Evolutionary conservation across 1,284 basidiomycete genomes (phyloP).

Genomic region (Heterobasidion annosum): DNA sequence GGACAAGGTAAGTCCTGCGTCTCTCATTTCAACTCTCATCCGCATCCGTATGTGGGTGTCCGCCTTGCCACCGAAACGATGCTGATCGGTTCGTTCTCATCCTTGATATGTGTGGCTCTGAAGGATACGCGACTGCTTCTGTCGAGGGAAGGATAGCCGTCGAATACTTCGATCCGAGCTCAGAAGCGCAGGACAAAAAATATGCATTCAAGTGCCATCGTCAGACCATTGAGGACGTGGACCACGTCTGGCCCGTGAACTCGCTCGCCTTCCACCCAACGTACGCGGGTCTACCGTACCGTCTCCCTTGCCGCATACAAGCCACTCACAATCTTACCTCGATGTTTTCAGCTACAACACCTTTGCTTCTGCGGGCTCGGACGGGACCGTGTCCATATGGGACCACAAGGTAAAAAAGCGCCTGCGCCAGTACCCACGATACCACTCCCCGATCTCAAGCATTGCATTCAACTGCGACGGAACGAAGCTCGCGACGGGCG

Average conservation of each 20-base stretch:
- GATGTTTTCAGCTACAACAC: constrained; percentile 67
- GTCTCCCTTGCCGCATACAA: neutral
- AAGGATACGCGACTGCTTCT: constrained; percentile 89
- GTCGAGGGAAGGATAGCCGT: constrained; percentile 96
- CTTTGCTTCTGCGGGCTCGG: constrained; percentile 91
- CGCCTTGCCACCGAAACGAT: neutral
- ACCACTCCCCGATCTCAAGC: constrained; percentile 60
- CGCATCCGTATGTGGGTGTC: neutral
- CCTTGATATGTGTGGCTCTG: neutral
- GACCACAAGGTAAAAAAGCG: constrained; percentile 97
- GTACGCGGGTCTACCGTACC: constrained; percentile 28
- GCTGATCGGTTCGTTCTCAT: neutral
- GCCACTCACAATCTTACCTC: neutral
- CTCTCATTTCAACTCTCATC: neutral
- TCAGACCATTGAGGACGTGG: constrained; percentile 83
- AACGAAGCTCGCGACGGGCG: constrained; percentile 71
- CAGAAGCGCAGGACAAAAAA: constrained; percentile 77
- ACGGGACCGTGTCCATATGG: constrained; percentile 90
- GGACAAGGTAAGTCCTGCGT: constrained; percentile 63
- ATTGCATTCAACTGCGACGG: constrained; percentile 83
- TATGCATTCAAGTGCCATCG: constrained; percentile 99
- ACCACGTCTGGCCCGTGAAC: constrained; percentile 98
- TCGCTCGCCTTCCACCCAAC: constrained; percentile 89
- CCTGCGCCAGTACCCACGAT: constrained; percentile 82
- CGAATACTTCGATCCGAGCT: constrained; percentile 88